These are phyloP conservation scores for Lumnitzera racemosa DNA, from an alignment of 345 rosid species.

Conservation along the genomic window DNA sequence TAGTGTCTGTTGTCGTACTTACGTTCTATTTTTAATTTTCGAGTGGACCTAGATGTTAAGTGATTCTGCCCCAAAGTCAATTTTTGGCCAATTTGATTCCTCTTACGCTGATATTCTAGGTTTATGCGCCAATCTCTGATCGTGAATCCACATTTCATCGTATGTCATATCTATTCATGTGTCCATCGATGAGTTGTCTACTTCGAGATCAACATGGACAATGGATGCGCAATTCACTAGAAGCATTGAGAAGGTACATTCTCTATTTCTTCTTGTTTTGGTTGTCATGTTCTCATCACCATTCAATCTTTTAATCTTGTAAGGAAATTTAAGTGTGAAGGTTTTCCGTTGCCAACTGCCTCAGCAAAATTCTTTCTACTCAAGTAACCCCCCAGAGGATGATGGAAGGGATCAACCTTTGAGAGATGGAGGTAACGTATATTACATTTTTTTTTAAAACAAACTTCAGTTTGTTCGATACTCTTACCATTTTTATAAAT, in stretches of 20 bases:
- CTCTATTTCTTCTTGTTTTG: constrained; percentile 1
- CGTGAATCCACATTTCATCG: constrained; percentile 79
- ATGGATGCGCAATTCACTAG: constrained; percentile 60
- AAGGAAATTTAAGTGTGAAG: constrained; percentile 51
- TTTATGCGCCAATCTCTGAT: constrained; percentile 65
- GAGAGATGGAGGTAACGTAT: constrained; percentile 51
- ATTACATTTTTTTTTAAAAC: background rate
- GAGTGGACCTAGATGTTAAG: background rate
- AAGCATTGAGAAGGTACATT: constrained; percentile 52
- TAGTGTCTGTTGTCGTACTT: too few relatives aligned
- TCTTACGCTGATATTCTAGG: constrained; percentile 28
- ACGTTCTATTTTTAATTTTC: background rate
- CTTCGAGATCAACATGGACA: constrained; percentile 89
- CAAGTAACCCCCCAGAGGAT: constrained; percentile 53
- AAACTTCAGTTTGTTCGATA: background rate
- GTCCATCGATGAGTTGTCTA: constrained; percentile 80
- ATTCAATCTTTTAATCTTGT: constrained; percentile 6
- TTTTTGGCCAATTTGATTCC: background rate
- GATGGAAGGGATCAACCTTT: constrained; percentile 52
- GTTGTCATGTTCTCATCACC: background rate
- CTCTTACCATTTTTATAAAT: background rate
- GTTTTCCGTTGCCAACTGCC: constrained; percentile 83
- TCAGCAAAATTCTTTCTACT: constrained; percentile 58
- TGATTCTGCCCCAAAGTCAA: background rate
- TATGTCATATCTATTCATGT: constrained; percentile 68